Evolutionary conservation across 2,329 filamentous ascomycete genomes (phyloP), one percentile per base, ranked within the genome.

Genomic region (Colletotrichum caudatum): DNA sequence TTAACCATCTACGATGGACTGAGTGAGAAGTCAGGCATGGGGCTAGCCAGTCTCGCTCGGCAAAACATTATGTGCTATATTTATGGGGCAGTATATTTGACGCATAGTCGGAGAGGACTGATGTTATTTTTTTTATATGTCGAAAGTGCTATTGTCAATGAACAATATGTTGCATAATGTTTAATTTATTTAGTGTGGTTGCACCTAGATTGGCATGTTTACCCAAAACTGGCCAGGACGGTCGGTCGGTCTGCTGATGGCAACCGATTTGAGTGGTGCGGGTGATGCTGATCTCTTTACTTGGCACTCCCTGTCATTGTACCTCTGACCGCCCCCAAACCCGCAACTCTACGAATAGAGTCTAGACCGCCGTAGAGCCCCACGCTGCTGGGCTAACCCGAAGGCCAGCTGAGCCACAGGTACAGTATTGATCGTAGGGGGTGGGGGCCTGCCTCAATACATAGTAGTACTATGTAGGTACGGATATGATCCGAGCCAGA

Each of bases 141-240:
- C 29, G 51, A 57, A 9, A 12, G 11, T 41, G 46, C 53, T 23
- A 53, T 54, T 51, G 29, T 63, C n/a, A 53, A 51, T 35, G 59
- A 53, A 69, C 50, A 46, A 39, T 50, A 44, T 56, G 69, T 69
- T 64, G 69, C 69, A 71, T 64, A 54, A 64, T 71, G 64, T 71
- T 53, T 64, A 59, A 46, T 29, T 63, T n/a, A 11, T 68, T 63
- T 48, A 12, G 20, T 48, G 46, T 5, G 46, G 61, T 66, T 54
- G 54, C 66, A 66, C 54, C 46, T 60, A 64, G 33, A 53, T 59
- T 56, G 29, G 39, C 39, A 29, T 7, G 39, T 37, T 37, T 35
- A 37, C 33, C 53, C 37, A 37, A 37, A 39, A 16, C 33, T 2
- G 11, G 35, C 33, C 53, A 37, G 39, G 53, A 56, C n/a, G 8